These are phyloP conservation scores for Alternaria rosae DNA, from an alignment of 2,329 filamentous ascomycete species.

Conservation along the genomic window DNA sequence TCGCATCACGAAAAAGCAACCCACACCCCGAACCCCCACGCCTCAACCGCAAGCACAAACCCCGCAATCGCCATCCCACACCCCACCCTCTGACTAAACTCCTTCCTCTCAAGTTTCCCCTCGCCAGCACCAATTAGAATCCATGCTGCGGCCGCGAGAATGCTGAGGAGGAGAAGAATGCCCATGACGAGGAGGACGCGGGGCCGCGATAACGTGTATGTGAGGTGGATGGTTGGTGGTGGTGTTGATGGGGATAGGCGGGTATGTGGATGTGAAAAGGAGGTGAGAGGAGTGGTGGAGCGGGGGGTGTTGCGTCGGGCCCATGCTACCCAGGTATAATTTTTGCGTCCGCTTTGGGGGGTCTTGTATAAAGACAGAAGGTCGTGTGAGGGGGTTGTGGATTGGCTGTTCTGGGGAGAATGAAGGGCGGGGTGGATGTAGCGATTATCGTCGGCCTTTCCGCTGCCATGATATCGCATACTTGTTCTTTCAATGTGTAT, in stretches of 20 bases:
- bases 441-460: conserved; percentile 20
- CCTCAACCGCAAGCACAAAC: neutral
- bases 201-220: conserved; percentile 15
- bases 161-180: conserved; percentile 21
- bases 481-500: conserved; percentile 28
- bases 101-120: neutral
- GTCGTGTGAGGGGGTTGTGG: neutral
- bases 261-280: neutral
- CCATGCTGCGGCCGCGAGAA: conserved; percentile 22
- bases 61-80: neutral
- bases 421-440: neutral
- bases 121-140: neutral
- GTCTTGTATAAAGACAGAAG: neutral
- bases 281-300: neutral
- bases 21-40: neutral
- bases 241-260: too few relatives aligned
- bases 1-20: neutral
- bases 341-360: neutral
- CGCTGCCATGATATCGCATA: conserved; percentile 5
- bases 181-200: conserved; percentile 25
- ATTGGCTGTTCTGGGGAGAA: fast-evolving
- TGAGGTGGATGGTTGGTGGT: neutral
- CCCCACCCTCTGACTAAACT: neutral
- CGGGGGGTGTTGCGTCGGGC: neutral
- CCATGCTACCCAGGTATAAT: neutral